phyloP scores from a whole-genome alignment of 2,329 filamentous ascomycete genomes.

The Aspergillus neoniger region DNA sequence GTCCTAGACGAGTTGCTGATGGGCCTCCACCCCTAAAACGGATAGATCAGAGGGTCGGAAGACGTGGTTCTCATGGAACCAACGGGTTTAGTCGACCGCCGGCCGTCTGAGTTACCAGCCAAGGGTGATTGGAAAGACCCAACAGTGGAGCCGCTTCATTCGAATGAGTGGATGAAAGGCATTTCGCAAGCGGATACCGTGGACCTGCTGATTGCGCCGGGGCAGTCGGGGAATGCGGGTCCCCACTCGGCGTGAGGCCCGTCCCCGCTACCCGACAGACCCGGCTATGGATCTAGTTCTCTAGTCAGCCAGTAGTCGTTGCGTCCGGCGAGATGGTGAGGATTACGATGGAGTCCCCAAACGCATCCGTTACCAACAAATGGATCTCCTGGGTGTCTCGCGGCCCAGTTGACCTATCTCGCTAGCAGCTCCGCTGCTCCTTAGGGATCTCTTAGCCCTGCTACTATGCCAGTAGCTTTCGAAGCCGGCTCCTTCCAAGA shows the following conservation, averaged over 20 bases:
- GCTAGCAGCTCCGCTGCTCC: conserved; percentile 4
- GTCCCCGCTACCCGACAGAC: conserved; percentile 23
- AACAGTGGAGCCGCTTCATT: not conserved
- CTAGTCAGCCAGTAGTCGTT: conserved; percentile 7
- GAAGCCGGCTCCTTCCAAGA: conserved; percentile 18
- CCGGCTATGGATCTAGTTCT: conserved; percentile 10
- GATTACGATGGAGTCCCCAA: not conserved
- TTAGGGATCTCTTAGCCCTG: conserved; percentile 1
- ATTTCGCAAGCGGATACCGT: conserved; percentile 8
- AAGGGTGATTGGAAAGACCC: conserved; percentile 1
- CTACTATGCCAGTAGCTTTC: conserved; percentile 10
- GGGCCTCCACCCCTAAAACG: conserved; percentile 9
- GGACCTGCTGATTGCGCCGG: conserved; percentile 19
- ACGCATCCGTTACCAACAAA: conserved; percentile 4
- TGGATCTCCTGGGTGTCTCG: not conserved
- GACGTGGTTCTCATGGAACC: not conserved
- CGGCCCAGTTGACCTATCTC: not conserved
- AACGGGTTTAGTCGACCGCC: conserved; percentile 8
- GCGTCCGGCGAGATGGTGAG: not conserved
- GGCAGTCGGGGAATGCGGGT: conserved; percentile 28
- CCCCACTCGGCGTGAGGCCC: conserved; percentile 26
- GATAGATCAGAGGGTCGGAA: conserved; percentile 1
- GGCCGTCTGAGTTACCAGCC: conserved; percentile 2
- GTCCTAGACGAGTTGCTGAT: conserved; percentile 2
- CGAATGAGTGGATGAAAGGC: not conserved